Conservation (phyloP, 768 basidiomycete genomes). For the Myochromella boudieri region DNA sequence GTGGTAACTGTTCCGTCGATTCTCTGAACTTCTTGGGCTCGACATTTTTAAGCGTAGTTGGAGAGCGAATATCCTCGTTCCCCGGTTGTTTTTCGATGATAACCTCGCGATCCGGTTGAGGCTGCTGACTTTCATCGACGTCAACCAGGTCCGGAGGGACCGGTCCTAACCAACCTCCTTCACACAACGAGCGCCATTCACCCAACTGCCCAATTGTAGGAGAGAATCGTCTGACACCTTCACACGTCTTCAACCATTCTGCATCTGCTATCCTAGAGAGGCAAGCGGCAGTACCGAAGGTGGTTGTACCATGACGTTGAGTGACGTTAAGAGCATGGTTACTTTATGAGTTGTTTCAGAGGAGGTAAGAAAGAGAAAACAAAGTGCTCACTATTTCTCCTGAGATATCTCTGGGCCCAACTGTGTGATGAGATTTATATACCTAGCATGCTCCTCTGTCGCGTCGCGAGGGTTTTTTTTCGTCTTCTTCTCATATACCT, state of each 20-base stretch:
- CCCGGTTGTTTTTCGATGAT: not conserved
- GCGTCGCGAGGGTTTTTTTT: conserved; percentile 71
- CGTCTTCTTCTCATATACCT: conserved; percentile 75
- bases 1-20: not conserved
- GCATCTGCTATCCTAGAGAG: conserved; percentile 74
- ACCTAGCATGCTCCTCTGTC: conserved; percentile 73
- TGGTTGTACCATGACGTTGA: conserved; percentile 57
- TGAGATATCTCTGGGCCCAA: conserved; percentile 79
- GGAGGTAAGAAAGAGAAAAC: not conserved
- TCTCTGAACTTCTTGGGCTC: conserved; percentile 4
- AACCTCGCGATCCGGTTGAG: conserved; percentile 1
- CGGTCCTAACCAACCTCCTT: conserved; percentile 68
- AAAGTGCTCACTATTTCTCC: conserved; percentile 65
- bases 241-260: conserved; percentile 73
- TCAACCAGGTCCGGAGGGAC: conserved; percentile 46
- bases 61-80: conserved; percentile 7
- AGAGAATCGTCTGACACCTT: conserved; percentile 66
- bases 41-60: conserved; percentile 3
- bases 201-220: conserved; percentile 70
- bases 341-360: conserved; percentile 32
- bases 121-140: conserved; percentile 17
- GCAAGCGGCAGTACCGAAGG: conserved; percentile 61
- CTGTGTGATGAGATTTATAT: conserved; percentile 69
- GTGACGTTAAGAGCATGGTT: conserved; percentile 66
- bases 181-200: conserved; percentile 72